A percentile compares a stretch with the other conserved stretches of the same genome.
Conservation (phyloP, 225 moss, liverwort and hornwort species). For the Polytrichum formosum region DNA sequence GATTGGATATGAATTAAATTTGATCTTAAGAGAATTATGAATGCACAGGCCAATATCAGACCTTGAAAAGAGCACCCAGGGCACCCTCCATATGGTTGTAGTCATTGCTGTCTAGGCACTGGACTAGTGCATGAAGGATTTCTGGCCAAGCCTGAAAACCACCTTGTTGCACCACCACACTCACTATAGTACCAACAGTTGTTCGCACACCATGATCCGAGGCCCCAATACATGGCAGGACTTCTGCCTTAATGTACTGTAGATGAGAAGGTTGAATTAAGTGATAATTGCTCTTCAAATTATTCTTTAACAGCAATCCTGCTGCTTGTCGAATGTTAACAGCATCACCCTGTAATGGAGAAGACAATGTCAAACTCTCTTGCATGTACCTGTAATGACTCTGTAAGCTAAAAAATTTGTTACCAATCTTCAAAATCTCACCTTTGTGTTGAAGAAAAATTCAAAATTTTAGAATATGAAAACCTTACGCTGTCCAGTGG, state of each 20-base stretch:
- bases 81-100: conserved; percentile 94
- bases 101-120: conserved; percentile 79
- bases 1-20: too few species aligned
- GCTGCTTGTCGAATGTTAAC: conserved; percentile 81
- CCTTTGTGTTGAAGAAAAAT: too few species aligned
- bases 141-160: conserved; percentile 83
- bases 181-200: conserved; percentile 77
- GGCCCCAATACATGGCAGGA: conserved; percentile 74
- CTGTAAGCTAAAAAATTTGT: too few species aligned
- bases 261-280: conserved; percentile 58
- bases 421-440: too few species aligned
- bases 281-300: conserved; percentile 71
- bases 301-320: conserved; percentile 85
- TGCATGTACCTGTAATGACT: too few species aligned
- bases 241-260: conserved; percentile 77
- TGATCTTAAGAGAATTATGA: too few species aligned
- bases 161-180: conserved; percentile 81
- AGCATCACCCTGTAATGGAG: conserved; percentile 66
- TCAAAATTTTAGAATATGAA: too few species aligned
- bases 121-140: conserved; percentile 72
- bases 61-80: conserved; percentile 79
- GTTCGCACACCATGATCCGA: conserved; percentile 71
- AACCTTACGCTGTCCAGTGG: too few species aligned
- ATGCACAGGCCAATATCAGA: conserved; percentile 4
- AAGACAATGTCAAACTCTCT: conserved; percentile 2